Evolutionary conservation across 2,329 filamentous ascomycete species (phyloP), one percentile per base, ranked within the genome.

Genomic region (Diaporthe sp.): DNA sequence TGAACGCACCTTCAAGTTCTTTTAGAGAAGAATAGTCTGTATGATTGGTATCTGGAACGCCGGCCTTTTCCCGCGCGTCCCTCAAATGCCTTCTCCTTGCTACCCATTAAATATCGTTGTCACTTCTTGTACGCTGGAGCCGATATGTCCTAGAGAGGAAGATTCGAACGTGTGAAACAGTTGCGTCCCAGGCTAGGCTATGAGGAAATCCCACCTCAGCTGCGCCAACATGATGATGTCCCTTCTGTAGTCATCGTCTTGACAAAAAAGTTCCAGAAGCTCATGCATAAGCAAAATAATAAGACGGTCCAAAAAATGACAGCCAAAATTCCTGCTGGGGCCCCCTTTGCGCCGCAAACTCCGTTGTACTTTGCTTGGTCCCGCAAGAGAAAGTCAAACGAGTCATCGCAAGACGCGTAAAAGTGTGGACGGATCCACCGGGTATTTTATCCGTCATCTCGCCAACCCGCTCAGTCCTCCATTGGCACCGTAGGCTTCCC

Each of bases 401-500:
- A 65, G 31, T 47, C 71, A 44, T 63, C 58, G 71, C 71, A 55
- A 53, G 34, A 10, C 39, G 34, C 44, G 22, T 25, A 44, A 44
- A 55, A 57, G 58, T 65, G 44, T n/a, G 44, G 44, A 55, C 53
- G 25, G 51, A 44, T 68, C 34, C 25, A 12, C 20, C 17, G 37
- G 55, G 22, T 42, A 51, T 68, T 25, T 34, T 47, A 39, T 39
- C 31, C 28, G 58, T 55, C 71, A 4, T 60, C 15, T n/a, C 57
- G 44, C 53, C 20, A 13, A 28, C 61, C 39, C 20, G 28, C 58
- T 76, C 70, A 77, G 3, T 58, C 78, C 51, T 80, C 77, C 71
- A 82, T 80, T 7, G 85, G 85, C 47, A 81, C 76, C 4, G 84
- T 80, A 0, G 86, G 82, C 75, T 85, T 88, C 17, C 92, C 92